Conservation (phyloP, 352 stramenopile genomes). For the Pythium plurisporium region DNA sequence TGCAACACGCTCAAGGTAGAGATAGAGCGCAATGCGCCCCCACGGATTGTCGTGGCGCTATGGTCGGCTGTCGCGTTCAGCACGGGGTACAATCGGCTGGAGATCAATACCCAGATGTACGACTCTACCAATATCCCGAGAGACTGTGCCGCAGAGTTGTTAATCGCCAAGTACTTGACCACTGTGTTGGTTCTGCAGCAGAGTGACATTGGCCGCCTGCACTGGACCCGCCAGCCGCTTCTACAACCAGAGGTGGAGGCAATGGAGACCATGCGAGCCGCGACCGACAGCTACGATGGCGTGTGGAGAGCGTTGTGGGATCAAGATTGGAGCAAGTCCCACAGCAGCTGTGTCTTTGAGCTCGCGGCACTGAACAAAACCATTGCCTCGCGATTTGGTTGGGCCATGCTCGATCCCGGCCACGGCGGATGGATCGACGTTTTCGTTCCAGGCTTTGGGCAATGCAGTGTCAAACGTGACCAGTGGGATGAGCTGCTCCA, state of each 20-base stretch:
- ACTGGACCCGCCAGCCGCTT: not conserved
- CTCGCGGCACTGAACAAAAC: not conserved
- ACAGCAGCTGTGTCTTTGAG: not conserved
- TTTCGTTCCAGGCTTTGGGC: constrained; percentile 9
- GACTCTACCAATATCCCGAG: too few relatives aligned
- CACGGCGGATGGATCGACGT: constrained; percentile 6
- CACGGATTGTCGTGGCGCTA: not conserved
- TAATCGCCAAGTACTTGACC: not conserved
- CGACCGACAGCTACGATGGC: not conserved
- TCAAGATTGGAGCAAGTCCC: not conserved
- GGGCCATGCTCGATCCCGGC: not conserved
- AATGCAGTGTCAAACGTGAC: constrained; percentile 4
- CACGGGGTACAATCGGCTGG: not conserved
- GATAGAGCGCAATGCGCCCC: not conserved
- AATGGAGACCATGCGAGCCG: not conserved
- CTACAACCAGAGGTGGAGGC: not conserved
- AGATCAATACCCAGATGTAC: not conserved
- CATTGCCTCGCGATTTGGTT: not conserved
- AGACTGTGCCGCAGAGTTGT: not conserved
- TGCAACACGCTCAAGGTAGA: not conserved
- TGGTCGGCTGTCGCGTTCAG: constrained; percentile 13
- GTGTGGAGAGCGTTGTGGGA: not conserved
- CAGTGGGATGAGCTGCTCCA: not conserved
- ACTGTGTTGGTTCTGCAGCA: not conserved
- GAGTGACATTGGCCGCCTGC: not conserved